These are phyloP conservation scores for Arachis stenosperma DNA, from an alignment of 306 rosid species.

Conservation along the genomic window DNA sequence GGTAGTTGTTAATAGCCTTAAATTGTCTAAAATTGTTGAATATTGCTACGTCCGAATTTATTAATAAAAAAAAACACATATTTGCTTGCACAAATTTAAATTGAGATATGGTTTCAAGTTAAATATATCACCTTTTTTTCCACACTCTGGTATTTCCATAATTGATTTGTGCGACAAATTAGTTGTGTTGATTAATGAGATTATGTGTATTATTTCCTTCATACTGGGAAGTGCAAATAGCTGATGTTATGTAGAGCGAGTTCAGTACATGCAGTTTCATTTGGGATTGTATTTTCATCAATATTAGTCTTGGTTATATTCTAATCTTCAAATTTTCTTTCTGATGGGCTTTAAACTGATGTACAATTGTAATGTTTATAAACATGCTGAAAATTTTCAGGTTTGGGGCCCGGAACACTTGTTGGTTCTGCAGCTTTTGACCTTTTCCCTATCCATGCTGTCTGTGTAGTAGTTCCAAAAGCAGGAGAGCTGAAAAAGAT, in stretches of 20 bases:
- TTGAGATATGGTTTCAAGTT: background rate
- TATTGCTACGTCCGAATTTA: slow-evolving; percentile 1
- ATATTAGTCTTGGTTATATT: slow-evolving; percentile 20
- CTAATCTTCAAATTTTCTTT: slow-evolving; percentile 1
- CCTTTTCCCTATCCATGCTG: slow-evolving; percentile 96
- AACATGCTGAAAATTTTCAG: slow-evolving; percentile 47
- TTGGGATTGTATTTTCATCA: slow-evolving; percentile 24
- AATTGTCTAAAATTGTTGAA: slow-evolving; percentile 10
- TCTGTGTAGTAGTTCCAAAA: slow-evolving; percentile 85
- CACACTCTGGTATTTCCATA: background rate
- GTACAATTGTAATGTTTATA: slow-evolving; percentile 26
- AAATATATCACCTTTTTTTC: background rate
- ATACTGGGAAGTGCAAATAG: slow-evolving; percentile 26
- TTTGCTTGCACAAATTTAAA: background rate
- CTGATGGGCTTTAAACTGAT: slow-evolving; percentile 16
- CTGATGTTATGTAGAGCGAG: slow-evolving; percentile 5
- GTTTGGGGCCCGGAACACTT: slow-evolving; percentile 98
- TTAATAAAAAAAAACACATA: background rate
- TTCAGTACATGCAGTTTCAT: slow-evolving; percentile 21
- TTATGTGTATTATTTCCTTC: background rate
- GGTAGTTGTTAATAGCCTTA: slow-evolving; percentile 2
- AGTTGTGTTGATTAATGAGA: slow-evolving; percentile 13
- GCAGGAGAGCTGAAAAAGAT: slow-evolving; percentile 92
- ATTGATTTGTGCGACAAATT: slow-evolving; percentile 7
- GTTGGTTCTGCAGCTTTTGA: slow-evolving; percentile 99